Evolutionary conservation across 2,329 filamentous ascomycete genomes (phyloP), one percentile per base, ranked within the genome.

Genomic region (Phaeosphaeriaceae sp.): DNA sequence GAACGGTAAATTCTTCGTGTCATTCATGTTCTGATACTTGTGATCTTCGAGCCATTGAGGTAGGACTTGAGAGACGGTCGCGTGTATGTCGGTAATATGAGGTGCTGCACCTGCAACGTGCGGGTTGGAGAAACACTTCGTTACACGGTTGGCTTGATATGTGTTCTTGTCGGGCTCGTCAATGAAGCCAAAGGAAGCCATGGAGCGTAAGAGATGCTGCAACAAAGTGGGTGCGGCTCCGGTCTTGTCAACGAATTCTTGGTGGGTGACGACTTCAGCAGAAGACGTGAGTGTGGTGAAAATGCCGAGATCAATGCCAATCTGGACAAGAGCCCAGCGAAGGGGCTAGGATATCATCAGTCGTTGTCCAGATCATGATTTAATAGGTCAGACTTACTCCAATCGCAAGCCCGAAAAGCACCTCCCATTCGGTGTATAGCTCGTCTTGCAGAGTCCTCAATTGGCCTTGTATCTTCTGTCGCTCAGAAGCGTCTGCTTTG

Each of bases 131-230:
- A 79, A 60, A 3, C 59, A 48, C 9, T 65, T 60, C 1, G 77
- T 78, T 10, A 68, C 60, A 22, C 68, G 63, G 55, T 71, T 78
- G 23, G 75, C 67, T 1, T 60, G 52, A 44, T 72, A 80, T 0
- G 52, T 59, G 61, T 77, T 67, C 30, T 68, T 63, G 4, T 44
- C 60, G 0, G 66, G 64, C 61, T 79, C 74, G 6, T 55, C 43
- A 49, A 78, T 70, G 17, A 74, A 49, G 13, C 70, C 69, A 51
- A 72, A 73, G 1, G 77, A 66, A 15, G 71, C 71, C 30, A 76
- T 66, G 47, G 71, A 73, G 32, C 77, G 71, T 7, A 79, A 58
- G 13, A 79, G 59, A 42, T 76, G 74, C 24, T 67, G 63, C 21
- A 74, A 56, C 3, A 79, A 66, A 23, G 54, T 59, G 4, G 68